These are phyloP conservation scores for Phytophthora hybrid DNA, from an alignment of 352 stramenopile genomes.

Conservation along the genomic window DNA sequence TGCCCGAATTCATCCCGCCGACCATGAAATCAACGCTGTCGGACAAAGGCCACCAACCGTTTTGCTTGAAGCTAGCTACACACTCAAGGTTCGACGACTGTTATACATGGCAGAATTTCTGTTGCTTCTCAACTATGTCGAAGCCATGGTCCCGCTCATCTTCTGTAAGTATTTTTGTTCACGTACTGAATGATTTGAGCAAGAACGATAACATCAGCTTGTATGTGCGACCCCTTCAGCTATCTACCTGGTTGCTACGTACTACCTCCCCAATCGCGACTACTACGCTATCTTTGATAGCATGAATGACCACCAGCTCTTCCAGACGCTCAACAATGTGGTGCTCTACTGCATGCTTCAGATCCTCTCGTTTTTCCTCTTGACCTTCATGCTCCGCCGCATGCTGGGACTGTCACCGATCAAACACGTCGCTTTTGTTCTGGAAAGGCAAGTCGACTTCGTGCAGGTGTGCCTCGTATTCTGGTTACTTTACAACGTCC, in stretches of 20 bases:
- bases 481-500: constrained; percentile 43
- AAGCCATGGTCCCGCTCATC: neutral
- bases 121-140: neutral
- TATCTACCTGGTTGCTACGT: constrained; percentile 7
- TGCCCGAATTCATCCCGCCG: neutral
- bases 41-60: neutral
- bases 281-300: constrained; percentile 17
- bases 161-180: neutral
- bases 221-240: neutral
- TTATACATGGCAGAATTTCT: neutral
- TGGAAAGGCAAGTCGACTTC: constrained; percentile 29
- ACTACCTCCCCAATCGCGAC: constrained; percentile 15
- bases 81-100: neutral
- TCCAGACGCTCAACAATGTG: constrained; percentile 5
- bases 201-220: neutral
- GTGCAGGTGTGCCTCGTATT: constrained; percentile 40
- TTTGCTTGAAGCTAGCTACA: neutral
- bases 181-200: neutral
- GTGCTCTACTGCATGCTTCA: constrained; percentile 10
- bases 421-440: constrained; percentile 44
- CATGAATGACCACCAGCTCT: constrained; percentile 1
- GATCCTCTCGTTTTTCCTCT: constrained; percentile 1
- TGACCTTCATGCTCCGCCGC: neutral
- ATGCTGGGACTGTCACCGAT: constrained; percentile 20
- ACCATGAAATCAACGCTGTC: neutral